Evolutionary conservation across 495 filamentous ascomycete species (phyloP).

Genomic region (Neurospora sp.): DNA sequence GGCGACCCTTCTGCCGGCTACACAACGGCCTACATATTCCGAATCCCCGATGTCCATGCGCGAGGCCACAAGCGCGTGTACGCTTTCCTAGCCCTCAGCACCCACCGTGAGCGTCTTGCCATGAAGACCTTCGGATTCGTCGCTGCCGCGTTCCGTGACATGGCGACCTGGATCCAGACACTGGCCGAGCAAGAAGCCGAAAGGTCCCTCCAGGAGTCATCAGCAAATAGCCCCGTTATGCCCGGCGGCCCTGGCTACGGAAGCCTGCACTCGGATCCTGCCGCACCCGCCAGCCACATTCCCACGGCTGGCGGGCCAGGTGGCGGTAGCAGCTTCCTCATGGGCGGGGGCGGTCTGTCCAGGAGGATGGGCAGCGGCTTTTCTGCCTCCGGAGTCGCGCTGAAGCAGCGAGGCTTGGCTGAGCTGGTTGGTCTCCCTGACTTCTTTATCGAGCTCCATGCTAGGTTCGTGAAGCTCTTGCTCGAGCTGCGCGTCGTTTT

Average conservation of each 20-base stretch:
- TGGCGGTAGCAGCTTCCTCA: constrained; percentile 35
- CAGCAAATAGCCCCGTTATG: constrained; percentile 23
- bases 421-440: constrained; percentile 80
- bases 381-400: constrained; percentile 33
- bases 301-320: neutral
- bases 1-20: constrained; percentile 74
- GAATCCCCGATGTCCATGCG: constrained; percentile 77
- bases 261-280: constrained; percentile 13
- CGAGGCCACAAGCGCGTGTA: constrained; percentile 81
- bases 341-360: constrained; percentile 30
- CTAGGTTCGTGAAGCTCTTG: constrained; percentile 63
- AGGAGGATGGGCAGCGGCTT: constrained; percentile 28
- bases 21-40: constrained; percentile 89
- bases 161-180: constrained; percentile 62
- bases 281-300: constrained; percentile 8
- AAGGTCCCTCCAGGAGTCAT: constrained; percentile 30
- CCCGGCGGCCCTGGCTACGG: constrained; percentile 18
- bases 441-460: constrained; percentile 83
- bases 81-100: constrained; percentile 71
- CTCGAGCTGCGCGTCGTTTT: constrained; percentile 50
- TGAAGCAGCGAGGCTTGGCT: constrained; percentile 65
- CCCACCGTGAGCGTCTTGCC: constrained; percentile 60
- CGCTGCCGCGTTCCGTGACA: constrained; percentile 62
- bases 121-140: constrained; percentile 68
- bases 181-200: constrained; percentile 52